Conservation (phyloP, 1,284 basidiomycete species). For the Lentinula novae-zelandiae region DNA sequence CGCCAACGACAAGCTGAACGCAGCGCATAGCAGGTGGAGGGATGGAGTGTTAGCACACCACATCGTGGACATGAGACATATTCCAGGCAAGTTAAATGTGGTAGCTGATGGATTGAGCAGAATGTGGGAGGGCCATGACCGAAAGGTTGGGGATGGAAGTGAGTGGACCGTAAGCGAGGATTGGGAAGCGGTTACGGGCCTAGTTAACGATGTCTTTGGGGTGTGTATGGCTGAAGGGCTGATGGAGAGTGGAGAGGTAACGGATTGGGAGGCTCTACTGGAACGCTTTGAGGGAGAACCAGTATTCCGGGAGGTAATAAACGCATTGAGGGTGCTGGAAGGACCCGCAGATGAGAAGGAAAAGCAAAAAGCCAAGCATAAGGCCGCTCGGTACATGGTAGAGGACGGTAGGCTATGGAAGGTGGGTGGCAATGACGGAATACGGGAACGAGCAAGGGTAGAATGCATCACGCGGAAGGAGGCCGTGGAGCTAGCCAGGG, state of each 20-base stretch:
- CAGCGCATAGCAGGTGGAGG: background rate
- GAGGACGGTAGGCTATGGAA: slow-evolving; percentile 30
- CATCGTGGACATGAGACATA: slow-evolving; percentile 16
- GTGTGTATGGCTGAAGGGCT: background rate
- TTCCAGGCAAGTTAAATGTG: slow-evolving; percentile 15
- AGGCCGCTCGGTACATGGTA: slow-evolving; percentile 26
- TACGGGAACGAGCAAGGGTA: slow-evolving; percentile 15
- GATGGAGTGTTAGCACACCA: slow-evolving; percentile 12
- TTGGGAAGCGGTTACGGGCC: too few relatives aligned
- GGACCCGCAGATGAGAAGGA: background rate
- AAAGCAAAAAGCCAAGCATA: slow-evolving; percentile 21
- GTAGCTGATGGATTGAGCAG: background rate
- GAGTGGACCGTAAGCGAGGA: too few relatives aligned
- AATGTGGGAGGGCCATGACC: too few relatives aligned
- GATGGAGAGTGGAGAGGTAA: background rate
- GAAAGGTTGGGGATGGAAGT: too few relatives aligned
- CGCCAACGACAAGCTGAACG: slow-evolving; percentile 12
- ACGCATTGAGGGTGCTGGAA: slow-evolving; percentile 19
- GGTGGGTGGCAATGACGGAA: slow-evolving; percentile 16
- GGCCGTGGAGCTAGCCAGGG: slow-evolving; percentile 11
- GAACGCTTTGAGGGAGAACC: slow-evolving; percentile 22
- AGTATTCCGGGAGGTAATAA: slow-evolving; percentile 20
- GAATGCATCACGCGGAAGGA: slow-evolving; percentile 17
- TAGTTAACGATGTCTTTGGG: slow-evolving; percentile 25
- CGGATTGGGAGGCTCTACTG: slow-evolving; percentile 9